Conservation (phyloP, 1,139 yeast genomes). For the Arxiozyma slooffiae region DNA sequence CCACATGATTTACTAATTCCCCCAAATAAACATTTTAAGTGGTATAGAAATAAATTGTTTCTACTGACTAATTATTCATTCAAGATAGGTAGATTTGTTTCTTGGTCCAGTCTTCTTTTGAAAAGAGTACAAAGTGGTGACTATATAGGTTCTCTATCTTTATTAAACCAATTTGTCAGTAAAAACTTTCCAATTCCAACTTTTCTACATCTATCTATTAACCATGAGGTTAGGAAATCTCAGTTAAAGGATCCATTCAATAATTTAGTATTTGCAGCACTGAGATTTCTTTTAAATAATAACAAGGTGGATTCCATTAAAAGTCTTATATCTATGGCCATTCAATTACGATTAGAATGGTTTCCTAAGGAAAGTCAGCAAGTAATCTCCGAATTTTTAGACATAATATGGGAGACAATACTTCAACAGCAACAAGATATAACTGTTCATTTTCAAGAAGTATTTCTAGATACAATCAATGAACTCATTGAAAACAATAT, state of each 20-base stretch:
- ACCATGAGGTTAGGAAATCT: constrained; percentile 36
- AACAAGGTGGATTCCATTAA: constrained; percentile 3
- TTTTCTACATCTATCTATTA: constrained; percentile 19
- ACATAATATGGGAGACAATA: constrained; percentile 8
- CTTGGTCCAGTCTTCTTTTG: constrained; percentile 28
- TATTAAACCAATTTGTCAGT: constrained; percentile 40
- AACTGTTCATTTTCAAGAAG: not conserved
- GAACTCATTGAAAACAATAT: constrained; percentile 39
- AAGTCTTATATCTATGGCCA: constrained; percentile 3
- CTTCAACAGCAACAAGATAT: not conserved
- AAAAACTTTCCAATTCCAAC: constrained; percentile 26
- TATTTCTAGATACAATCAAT: constrained; percentile 1
- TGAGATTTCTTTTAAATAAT: constrained; percentile 17
- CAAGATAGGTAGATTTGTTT: constrained; percentile 21
- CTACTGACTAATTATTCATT: constrained; percentile 22
- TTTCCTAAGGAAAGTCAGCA: constrained; percentile 5
- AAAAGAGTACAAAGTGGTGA: constrained; percentile 25
- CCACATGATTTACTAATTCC: constrained; percentile 35
- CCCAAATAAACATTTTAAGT: constrained; percentile 33
- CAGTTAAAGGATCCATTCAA: constrained; percentile 48
- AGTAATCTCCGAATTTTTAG: constrained; percentile 5
- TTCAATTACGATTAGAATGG: constrained; percentile 8
- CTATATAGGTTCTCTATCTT: constrained; percentile 34
- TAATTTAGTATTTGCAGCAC: constrained; percentile 35
- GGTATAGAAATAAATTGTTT: constrained; percentile 14